Evolutionary conservation across 2,329 filamentous ascomycete genomes (phyloP).

Genomic region (Hirsutella minnesotensis): DNA sequence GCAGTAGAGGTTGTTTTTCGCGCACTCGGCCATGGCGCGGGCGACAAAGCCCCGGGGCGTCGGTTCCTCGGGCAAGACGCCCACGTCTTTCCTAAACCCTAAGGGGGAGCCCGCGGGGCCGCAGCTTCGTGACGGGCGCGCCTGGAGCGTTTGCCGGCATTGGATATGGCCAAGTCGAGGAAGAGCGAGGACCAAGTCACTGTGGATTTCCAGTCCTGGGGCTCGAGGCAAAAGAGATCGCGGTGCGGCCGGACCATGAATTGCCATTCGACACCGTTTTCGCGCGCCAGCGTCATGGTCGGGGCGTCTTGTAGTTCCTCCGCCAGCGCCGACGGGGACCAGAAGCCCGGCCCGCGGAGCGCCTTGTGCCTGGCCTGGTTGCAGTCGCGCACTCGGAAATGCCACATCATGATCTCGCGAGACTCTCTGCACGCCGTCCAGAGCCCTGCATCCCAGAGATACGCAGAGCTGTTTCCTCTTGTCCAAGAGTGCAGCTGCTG

Average conservation of each 20-base stretch:
- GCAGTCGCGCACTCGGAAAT: neutral
- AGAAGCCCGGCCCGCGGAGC: neutral
- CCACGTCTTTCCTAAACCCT: neutral
- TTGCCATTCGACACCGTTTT: neutral
- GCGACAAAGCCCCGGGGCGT: neutral
- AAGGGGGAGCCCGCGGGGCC: neutral
- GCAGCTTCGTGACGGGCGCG: neutral
- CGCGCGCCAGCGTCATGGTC: neutral
- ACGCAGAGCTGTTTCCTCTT: slow-evolving; percentile 4
- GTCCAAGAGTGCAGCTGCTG: neutral
- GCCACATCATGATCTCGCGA: slow-evolving; percentile 1
- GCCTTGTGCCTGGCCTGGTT: neutral
- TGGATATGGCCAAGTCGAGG: neutral
- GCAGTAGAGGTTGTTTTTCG: neutral
- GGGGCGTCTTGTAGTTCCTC: neutral
- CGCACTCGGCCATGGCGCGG: neutral
- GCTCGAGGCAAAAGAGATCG: slow-evolving; percentile 1
- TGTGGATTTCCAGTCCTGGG: neutral
- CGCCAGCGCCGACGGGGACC: neutral
- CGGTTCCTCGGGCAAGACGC: too few species aligned
- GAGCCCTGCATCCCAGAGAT: too few species aligned
- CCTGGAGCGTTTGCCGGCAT: neutral
- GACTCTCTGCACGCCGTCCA: slow-evolving; percentile 4
- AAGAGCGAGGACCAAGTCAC: neutral
- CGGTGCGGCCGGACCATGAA: neutral